Percentiles rank a stretch among this genome's conserved stretches.
phyloP scores from a whole-genome alignment of 2,329 filamentous ascomycete species.

The Herpomyces periplanetae region DNA sequence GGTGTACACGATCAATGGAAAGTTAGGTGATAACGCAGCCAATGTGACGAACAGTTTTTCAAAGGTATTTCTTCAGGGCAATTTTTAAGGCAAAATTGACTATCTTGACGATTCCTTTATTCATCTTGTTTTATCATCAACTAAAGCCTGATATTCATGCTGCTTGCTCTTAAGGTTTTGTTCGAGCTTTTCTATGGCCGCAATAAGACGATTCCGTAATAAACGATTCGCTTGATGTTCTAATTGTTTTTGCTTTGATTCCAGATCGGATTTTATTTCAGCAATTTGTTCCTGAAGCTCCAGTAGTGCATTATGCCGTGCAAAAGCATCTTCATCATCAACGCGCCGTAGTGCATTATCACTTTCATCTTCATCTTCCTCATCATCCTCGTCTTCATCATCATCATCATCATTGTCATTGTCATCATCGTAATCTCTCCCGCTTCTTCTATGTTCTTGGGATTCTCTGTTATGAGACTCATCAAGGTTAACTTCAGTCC shows the following conservation, averaged over 20 bases:
- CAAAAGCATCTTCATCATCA: slow-evolving; percentile 13
- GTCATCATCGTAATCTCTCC: slow-evolving; percentile 9
- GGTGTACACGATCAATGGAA: too few relatives aligned
- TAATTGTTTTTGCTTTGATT: slow-evolving; percentile 8
- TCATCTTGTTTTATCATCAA: too few relatives aligned
- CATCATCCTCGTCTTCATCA: slow-evolving; percentile 10
- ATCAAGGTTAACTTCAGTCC: slow-evolving; percentile 5
- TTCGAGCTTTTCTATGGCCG: too few relatives aligned
- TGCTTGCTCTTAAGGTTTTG: too few relatives aligned
- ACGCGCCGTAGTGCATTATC: slow-evolving; percentile 7
- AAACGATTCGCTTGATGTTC: slow-evolving; percentile 11
- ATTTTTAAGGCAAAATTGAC: too few relatives aligned
- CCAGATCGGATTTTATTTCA: slow-evolving; percentile 14
- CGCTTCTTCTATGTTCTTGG: slow-evolving; percentile 9
- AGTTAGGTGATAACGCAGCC: too few relatives aligned
- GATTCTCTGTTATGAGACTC: slow-evolving; percentile 4
- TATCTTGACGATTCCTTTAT: too few relatives aligned
- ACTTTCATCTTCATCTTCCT: slow-evolving; percentile 9
- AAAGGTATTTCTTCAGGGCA: too few relatives aligned
- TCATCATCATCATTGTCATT: slow-evolving; percentile 5
- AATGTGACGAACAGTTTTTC: too few relatives aligned
- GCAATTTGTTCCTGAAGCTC: slow-evolving; percentile 14
- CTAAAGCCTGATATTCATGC: too few relatives aligned
- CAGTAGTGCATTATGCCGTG: slow-evolving; percentile 10
- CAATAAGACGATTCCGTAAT: too few relatives aligned